Evolutionary conservation across 1,284 basidiomycete species (phyloP).

Genomic region (Apiotrichum porosum): DNA sequence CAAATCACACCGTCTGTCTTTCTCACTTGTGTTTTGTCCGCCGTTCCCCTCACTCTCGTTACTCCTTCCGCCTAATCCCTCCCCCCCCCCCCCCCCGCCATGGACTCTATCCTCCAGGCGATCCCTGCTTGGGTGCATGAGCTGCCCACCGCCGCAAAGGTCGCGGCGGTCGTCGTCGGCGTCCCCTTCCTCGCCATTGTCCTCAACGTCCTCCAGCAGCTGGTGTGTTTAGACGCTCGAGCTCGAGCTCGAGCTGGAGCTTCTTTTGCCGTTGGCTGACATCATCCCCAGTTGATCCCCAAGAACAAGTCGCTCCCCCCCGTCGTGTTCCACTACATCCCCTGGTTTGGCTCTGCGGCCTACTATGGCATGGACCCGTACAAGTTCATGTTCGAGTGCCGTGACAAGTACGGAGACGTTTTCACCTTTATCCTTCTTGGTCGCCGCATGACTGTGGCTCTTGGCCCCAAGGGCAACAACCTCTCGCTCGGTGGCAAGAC

Average conservation of each 20-base stretch:
- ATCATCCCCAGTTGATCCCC: conserved; percentile 56
- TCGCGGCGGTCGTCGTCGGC: conserved; percentile 40
- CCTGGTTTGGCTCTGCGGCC: conserved; percentile 70
- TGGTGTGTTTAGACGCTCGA: conserved; percentile 54
- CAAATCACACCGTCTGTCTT: no score
- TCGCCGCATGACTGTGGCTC: conserved; percentile 81
- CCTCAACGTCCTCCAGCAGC: conserved; percentile 60
- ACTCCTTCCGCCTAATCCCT: background rate
- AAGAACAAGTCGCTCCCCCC: conserved; percentile 61
- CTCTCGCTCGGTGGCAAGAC: conserved; percentile 92
- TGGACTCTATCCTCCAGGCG: conserved; percentile 49
- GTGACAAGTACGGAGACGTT: conserved; percentile 75
- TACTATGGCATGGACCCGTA: conserved; percentile 75
- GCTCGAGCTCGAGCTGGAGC: no score
- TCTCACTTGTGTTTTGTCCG: background rate
- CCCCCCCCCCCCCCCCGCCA: background rate
- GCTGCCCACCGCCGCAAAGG: conserved; percentile 10
- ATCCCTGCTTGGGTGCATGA: conserved; percentile 49
- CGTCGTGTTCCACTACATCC: conserved; percentile 71
- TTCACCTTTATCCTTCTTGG: conserved; percentile 93
- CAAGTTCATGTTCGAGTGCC: conserved; percentile 66
- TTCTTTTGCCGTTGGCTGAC: background rate
- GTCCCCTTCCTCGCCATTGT: conserved; percentile 49
- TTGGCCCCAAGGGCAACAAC: conserved; percentile 90
- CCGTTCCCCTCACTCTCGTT: background rate